phyloP scores from a whole-genome alignment of 1,139 yeast genomes.

The Insectozyma bohioensis region DNA sequence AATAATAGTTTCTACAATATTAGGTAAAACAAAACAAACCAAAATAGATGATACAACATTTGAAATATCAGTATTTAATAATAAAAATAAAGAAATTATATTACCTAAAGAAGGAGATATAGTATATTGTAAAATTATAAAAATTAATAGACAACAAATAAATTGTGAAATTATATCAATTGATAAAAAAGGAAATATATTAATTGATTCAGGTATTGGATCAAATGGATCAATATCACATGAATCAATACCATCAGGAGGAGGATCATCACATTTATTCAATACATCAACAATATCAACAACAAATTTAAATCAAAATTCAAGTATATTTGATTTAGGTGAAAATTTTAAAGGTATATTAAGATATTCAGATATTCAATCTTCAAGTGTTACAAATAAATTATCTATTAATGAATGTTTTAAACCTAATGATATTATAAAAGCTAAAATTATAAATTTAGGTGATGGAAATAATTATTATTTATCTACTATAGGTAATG shows the following conservation, averaged over 20 bases:
- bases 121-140: conserved; percentile 74
- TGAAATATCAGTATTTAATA: too few relatives aligned
- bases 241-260: conserved; percentile 45
- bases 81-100: conserved; percentile 28
- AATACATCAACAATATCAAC: conserved; percentile 43
- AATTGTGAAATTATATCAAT: conserved; percentile 80
- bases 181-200: conserved; percentile 60
- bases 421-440: conserved; percentile 88
- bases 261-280: conserved; percentile 50
- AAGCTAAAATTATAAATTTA: conserved; percentile 77
- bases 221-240: conserved; percentile 54
- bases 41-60: conserved; percentile 18
- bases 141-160: conserved; percentile 69
- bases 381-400: conserved; percentile 88
- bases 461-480: conserved; percentile 95
- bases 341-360: conserved; percentile 91
- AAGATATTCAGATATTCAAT: conserved; percentile 83
- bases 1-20: conserved; percentile 64
- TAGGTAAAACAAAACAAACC: conserved; percentile 40
- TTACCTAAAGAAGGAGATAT: conserved; percentile 85
- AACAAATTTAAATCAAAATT: conserved; percentile 32
- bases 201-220: conserved; percentile 67
- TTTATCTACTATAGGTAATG: conserved; percentile 85
- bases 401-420: conserved; percentile 78
- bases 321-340: conserved; percentile 67